phyloP scores from a whole-genome alignment of 2,329 filamentous ascomycete species.

The Sporothrix schenckii region DNA sequence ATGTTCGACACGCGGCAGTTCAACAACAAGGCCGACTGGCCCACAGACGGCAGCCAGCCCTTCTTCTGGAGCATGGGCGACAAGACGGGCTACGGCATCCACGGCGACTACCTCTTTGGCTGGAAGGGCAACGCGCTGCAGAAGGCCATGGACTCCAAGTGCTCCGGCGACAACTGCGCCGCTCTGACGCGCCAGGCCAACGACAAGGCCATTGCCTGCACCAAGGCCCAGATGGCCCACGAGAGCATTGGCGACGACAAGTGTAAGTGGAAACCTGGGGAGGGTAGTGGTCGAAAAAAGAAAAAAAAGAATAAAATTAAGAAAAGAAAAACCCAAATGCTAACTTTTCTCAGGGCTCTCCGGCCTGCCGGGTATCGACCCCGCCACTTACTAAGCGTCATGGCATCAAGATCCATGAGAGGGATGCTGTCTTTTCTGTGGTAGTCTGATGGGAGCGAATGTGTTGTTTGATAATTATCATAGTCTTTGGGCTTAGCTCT shows the following conservation, averaged over 20 bases:
- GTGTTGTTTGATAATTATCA: background rate
- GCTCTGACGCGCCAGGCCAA: slow-evolving; percentile 37
- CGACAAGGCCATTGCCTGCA: slow-evolving; percentile 36
- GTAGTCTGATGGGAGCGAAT: background rate
- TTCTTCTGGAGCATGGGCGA: slow-evolving; percentile 39
- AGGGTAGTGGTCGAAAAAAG: too few relatives aligned
- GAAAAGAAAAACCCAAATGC: slow-evolving; percentile 3
- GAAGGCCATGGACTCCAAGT: slow-evolving; percentile 37
- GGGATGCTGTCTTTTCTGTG: background rate
- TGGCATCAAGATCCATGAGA: background rate
- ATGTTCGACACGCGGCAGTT: slow-evolving; percentile 40
- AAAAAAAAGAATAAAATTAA: too few relatives aligned
- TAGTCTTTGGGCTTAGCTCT: background rate
- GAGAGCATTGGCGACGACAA: slow-evolving; percentile 37
- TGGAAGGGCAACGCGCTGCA: slow-evolving; percentile 38
- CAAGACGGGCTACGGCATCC: slow-evolving; percentile 37
- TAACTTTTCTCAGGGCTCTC: slow-evolving; percentile 28
- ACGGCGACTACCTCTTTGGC: slow-evolving; percentile 39
- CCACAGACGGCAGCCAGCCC: slow-evolving; percentile 43
- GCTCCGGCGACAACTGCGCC: slow-evolving; percentile 36
- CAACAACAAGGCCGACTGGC: slow-evolving; percentile 45
- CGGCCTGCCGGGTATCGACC: slow-evolving; percentile 32
- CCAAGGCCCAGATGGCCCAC: slow-evolving; percentile 36
- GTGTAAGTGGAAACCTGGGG: slow-evolving; percentile 25
- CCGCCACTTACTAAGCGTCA: slow-evolving; percentile 26